Percentiles rank a stretch among this genome's conserved stretches.
These are phyloP conservation scores for Candida sp. DNA, from an alignment of 1,139 yeast species.

Conservation along the genomic window DNA sequence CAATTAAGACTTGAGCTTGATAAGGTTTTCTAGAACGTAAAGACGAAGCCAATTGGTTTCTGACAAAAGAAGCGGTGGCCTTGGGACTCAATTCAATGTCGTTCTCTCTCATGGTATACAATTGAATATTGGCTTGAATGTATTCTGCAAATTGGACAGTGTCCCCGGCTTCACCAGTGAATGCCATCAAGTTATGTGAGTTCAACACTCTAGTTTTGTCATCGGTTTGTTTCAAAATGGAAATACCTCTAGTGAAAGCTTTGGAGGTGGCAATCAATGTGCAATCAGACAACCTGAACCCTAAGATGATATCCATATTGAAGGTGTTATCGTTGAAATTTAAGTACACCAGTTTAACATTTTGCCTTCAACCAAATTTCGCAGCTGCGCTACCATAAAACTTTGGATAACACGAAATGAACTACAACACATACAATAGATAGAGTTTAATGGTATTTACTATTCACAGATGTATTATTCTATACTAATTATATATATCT, in stretches of 20 bases:
- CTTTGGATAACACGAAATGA: too few species aligned
- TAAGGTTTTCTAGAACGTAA: conserved; percentile 88
- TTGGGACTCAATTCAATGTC: conserved; percentile 72
- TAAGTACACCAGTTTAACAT: neutral
- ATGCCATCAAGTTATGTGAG: conserved; percentile 79
- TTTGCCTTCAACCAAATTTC: neutral
- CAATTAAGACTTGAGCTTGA: conserved; percentile 87
- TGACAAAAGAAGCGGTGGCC: conserved; percentile 85
- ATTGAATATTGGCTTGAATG: conserved; percentile 87
- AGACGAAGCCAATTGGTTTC: conserved; percentile 85
- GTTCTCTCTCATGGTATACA: conserved; percentile 84
- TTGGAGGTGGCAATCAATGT: conserved; percentile 90
- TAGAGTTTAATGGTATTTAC: too few species aligned
- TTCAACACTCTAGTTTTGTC: conserved; percentile 83
- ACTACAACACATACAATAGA: too few species aligned
- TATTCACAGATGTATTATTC: too few species aligned
- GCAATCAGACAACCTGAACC: conserved; percentile 76
- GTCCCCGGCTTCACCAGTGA: conserved; percentile 96
- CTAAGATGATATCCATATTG: conserved; percentile 83
- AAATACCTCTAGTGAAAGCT: conserved; percentile 92
- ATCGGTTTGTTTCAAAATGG: conserved; percentile 80
- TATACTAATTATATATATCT: too few species aligned
- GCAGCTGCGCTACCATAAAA: too few species aligned
- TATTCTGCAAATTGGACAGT: conserved; percentile 96
- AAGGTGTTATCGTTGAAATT: neutral